phyloP scores from a whole-genome alignment of 129 eudicot genomes.

The Centaurea solstitialis region DNA sequence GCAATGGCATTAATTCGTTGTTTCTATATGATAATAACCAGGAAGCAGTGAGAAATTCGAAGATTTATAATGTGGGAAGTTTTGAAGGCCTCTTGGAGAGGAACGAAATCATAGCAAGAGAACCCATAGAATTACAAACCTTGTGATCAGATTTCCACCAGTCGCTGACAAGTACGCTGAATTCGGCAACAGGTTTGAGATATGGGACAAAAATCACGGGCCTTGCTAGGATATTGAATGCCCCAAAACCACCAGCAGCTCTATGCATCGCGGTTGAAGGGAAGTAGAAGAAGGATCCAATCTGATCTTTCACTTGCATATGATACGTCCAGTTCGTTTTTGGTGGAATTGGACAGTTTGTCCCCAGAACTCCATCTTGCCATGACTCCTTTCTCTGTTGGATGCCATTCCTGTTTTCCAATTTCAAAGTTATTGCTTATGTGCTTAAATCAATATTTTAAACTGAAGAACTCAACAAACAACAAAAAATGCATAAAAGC shows the following conservation, averaged over 20 bases:
- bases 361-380: constrained; percentile 98
- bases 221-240: constrained; percentile 52
- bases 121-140: constrained; percentile 41
- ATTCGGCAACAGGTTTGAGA: constrained; percentile 62
- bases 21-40: neutral
- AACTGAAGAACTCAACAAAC: neutral
- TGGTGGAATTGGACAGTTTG: constrained; percentile 89
- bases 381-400: constrained; percentile 77
- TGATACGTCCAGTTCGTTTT: constrained; percentile 60
- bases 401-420: constrained; percentile 70
- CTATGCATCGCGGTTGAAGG: constrained; percentile 73
- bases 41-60: neutral
- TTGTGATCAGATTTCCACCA: constrained; percentile 84
- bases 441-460: neutral
- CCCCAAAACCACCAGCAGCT: constrained; percentile 89
- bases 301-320: constrained; percentile 90
- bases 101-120: neutral
- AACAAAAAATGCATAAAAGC: no score
- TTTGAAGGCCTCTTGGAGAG: neutral
- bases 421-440: neutral
- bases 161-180: constrained; percentile 60
- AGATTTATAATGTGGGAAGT: neutral
- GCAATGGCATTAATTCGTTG: neutral
- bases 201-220: constrained; percentile 69
- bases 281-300: constrained; percentile 71